These are phyloP conservation scores for Citrus glauca DNA, from an alignment of 345 rosid species.

Conservation along the genomic window DNA sequence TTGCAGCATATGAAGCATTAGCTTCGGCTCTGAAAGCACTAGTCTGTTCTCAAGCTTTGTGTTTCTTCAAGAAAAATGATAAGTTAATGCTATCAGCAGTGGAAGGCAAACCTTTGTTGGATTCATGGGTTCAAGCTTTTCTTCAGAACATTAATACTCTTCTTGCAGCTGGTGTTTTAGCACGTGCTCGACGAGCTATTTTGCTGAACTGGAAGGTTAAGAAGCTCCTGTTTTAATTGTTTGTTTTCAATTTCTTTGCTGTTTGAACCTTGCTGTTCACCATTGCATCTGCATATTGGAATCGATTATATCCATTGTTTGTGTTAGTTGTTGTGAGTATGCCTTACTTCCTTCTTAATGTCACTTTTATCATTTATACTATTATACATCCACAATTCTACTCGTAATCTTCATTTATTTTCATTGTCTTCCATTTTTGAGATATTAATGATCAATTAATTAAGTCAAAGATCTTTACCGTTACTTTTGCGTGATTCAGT, in stretches of 20 bases:
- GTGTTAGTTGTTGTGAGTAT: background rate
- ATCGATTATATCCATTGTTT: background rate
- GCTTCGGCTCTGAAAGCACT: slow-evolving; percentile 52
- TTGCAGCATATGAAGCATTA: slow-evolving; percentile 82
- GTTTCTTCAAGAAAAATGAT: slow-evolving; percentile 40
- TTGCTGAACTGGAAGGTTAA: slow-evolving; percentile 87
- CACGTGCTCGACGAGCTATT: slow-evolving; percentile 70
- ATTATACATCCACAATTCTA: background rate
- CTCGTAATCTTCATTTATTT: background rate
- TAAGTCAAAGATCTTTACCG: background rate
- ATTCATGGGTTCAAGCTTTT: slow-evolving; percentile 59
- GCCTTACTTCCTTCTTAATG: background rate
- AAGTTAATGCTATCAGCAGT: slow-evolving; percentile 23
- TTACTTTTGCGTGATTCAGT: slow-evolving; percentile 37
- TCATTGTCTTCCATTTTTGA: background rate
- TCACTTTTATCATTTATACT: background rate
- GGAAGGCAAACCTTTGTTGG: slow-evolving; percentile 51
- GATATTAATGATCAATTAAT: background rate
- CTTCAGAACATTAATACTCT: slow-evolving; percentile 70
- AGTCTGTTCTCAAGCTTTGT: slow-evolving; percentile 51
- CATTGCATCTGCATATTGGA: background rate
- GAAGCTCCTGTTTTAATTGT: slow-evolving; percentile 3
- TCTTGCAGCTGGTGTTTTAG: slow-evolving; percentile 63
- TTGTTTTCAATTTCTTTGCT: too few relatives aligned
- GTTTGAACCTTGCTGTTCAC: background rate